Evolutionary conservation across 2,329 filamentous ascomycete genomes (phyloP).

Genomic region (Lasiodiplodia sp.): DNA sequence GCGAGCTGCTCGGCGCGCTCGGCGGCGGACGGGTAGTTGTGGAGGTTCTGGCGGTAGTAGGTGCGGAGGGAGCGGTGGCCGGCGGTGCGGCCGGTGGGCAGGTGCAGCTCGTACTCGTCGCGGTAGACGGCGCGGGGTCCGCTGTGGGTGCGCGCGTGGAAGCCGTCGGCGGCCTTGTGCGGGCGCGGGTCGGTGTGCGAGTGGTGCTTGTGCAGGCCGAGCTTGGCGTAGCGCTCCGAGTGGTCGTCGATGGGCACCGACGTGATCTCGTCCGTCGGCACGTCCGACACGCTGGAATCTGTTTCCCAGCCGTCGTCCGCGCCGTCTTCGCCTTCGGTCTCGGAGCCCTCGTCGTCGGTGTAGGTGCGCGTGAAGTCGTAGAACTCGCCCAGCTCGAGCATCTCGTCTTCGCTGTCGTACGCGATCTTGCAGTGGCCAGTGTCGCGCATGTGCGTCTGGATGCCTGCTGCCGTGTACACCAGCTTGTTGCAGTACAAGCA

Average conservation of each 20-base stretch:
- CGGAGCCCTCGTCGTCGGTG: slow-evolving; percentile 74
- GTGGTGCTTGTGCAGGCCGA: slow-evolving; percentile 78
- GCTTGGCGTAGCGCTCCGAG: slow-evolving; percentile 73
- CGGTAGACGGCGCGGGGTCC: slow-evolving; percentile 82
- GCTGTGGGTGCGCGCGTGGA: slow-evolving; percentile 79
- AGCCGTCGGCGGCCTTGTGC: slow-evolving; percentile 78
- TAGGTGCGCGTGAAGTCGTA: slow-evolving; percentile 98
- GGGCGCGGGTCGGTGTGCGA: slow-evolving; percentile 73
- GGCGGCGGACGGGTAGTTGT: slow-evolving; percentile 78
- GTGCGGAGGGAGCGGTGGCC: slow-evolving; percentile 86
- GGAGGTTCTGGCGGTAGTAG: slow-evolving; percentile 93
- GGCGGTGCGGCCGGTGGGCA: slow-evolving; percentile 87
- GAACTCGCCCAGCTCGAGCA: slow-evolving; percentile 92
- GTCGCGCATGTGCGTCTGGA: slow-evolving; percentile 97
- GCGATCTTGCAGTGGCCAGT: slow-evolving; percentile 97
- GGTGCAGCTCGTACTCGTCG: slow-evolving; percentile 91
- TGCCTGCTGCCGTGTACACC: slow-evolving; percentile 77
- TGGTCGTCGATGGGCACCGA: slow-evolving; percentile 78
- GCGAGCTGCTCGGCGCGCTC: slow-evolving; percentile 76
- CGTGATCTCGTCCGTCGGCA: slow-evolving; percentile 84
- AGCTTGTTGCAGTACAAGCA: slow-evolving; percentile 89
- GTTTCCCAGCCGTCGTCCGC: slow-evolving; percentile 93
- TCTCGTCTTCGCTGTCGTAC: slow-evolving; percentile 85
- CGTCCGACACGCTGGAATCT: slow-evolving; percentile 83
- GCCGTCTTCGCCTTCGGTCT: slow-evolving; percentile 60